A percentile compares a stretch with the other conserved stretches of the same genome.
Conservation (phyloP, 1,284 basidiomycete species). For the Rhodotorula sp. region DNA sequence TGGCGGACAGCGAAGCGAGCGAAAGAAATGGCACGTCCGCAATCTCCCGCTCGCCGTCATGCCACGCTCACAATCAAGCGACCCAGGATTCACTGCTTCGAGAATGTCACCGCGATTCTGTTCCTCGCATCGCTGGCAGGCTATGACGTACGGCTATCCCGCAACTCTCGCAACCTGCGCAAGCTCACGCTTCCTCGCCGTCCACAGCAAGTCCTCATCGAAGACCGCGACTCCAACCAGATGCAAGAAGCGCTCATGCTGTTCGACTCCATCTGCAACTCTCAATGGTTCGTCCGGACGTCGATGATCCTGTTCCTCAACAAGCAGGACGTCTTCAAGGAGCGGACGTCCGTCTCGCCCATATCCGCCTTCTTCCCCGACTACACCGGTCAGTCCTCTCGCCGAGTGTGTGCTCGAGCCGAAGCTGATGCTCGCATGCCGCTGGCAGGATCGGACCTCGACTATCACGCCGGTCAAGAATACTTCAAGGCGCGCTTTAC, state of each 20-base stretch:
- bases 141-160: conserved; percentile 38
- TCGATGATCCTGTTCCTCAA: conserved; percentile 50
- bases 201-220: conserved; percentile 41
- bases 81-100: conserved; percentile 52
- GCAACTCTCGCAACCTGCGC: too few relatives aligned
- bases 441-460: conserved; percentile 47
- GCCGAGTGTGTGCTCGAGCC: too few relatives aligned
- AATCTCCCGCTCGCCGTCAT: accelerated
- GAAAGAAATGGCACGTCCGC: conserved; percentile 43
- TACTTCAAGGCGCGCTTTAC: conserved; percentile 88
- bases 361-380: conserved; percentile 80
- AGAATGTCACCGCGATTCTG: conserved; percentile 50
- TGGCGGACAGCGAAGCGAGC: conserved; percentile 50
- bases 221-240: conserved; percentile 53
- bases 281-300: conserved; percentile 41
- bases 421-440: too few relatives aligned
- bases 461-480: conserved; percentile 71
- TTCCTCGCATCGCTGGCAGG: conserved; percentile 48
- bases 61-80: not conserved
- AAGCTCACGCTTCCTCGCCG: not conserved
- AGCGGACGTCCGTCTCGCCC: conserved; percentile 75
- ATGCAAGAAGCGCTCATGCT: conserved; percentile 51
- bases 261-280: conserved; percentile 48
- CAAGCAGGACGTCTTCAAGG: conserved; percentile 72
- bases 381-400: conserved; percentile 37